Percentiles rank a stretch among this genome's conserved stretches.
phyloP scores from a whole-genome alignment of 306 rosid genomes.

The Herpetospermum pedunculosum region DNA sequence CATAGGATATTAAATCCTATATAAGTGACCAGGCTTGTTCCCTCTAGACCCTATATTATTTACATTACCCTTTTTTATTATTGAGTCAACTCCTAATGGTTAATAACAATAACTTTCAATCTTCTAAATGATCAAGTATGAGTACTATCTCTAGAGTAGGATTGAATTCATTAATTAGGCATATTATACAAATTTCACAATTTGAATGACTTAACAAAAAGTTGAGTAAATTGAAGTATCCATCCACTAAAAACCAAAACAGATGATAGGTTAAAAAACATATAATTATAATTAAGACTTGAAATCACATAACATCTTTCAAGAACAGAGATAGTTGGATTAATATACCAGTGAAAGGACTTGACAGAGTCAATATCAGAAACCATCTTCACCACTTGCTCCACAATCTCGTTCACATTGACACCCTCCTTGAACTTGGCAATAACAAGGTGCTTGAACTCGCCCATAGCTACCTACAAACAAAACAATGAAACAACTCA shows the following conservation, averaged over 20 bases:
- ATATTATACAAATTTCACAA: too few species aligned
- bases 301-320: too few species aligned
- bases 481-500: too few species aligned
- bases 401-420: slow-evolving; percentile 49
- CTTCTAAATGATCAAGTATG: neutral
- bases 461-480: slow-evolving; percentile 35
- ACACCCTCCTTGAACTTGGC: slow-evolving; percentile 79
- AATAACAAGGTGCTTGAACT: slow-evolving; percentile 71
- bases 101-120: neutral
- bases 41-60: too few species aligned
- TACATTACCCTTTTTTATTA: too few species aligned
- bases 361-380: slow-evolving; percentile 58
- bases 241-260: neutral
- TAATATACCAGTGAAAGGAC: slow-evolving; percentile 83
- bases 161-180: too few species aligned
- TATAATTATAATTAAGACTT: neutral
- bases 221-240: neutral
- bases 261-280: too few species aligned
- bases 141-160: neutral
- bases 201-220: too few species aligned
- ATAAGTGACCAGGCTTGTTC: too few species aligned
- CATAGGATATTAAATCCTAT: too few species aligned
- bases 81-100: too few species aligned
- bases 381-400: slow-evolving; percentile 66
- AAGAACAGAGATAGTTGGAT: too few species aligned